A percentile compares a stretch with the other conserved stretches of the same genome.
phyloP scores from a whole-genome alignment of 202 grass and related monocot genomes.

The Carex arenaria region DNA sequence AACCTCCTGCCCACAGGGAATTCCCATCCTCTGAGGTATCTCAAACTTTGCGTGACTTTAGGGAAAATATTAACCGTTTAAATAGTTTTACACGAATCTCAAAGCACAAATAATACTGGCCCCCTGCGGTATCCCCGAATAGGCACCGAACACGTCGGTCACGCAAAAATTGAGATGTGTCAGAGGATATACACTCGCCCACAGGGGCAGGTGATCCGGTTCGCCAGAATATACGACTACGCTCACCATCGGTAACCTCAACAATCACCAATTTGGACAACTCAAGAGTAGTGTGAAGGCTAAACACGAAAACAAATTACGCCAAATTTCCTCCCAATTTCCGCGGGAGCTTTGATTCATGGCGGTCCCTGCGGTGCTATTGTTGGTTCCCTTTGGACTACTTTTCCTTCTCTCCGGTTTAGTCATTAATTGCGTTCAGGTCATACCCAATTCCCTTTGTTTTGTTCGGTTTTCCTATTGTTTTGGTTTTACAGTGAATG shows the following conservation, averaged over 20 bases:
- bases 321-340: background rate
- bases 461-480: background rate
- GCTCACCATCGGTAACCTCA: background rate
- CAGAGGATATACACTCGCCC: too few species aligned
- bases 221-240: background rate
- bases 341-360: conserved; percentile 21
- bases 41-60: too few species aligned
- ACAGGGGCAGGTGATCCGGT: too few species aligned
- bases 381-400: conserved; percentile 76
- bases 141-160: too few species aligned
- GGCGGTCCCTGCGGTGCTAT: conserved; percentile 59
- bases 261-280: background rate
- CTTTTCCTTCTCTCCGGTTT: conserved; percentile 94
- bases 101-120: too few species aligned
- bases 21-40: too few species aligned
- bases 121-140: too few species aligned
- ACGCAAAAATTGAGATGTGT: too few species aligned
- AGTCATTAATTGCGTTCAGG: conserved; percentile 74
- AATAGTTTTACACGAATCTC: too few species aligned
- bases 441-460: background rate
- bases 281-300: background rate
- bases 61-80: too few species aligned
- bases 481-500: background rate
- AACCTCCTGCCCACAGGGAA: too few species aligned
- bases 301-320: background rate